phyloP scores from a whole-genome alignment of 768 basidiomycete species.

The Pholiota microspora region DNA sequence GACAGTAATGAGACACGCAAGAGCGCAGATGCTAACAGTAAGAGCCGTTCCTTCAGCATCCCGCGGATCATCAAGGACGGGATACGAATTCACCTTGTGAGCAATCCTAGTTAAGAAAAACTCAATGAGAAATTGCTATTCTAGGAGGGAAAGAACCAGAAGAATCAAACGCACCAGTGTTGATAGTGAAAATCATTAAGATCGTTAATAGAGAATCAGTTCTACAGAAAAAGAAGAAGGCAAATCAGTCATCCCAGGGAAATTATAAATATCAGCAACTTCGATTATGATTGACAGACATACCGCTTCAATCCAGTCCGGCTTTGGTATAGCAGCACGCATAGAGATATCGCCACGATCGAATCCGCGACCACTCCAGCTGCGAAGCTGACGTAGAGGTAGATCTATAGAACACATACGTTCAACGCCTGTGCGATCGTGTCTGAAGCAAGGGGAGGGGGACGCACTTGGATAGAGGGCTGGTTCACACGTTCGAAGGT shows the following conservation, averaged over 20 bases:
- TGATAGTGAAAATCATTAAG: conserved; percentile 24
- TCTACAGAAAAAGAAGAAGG: conserved; percentile 4
- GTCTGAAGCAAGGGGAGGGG: not conserved
- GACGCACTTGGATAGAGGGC: not conserved
- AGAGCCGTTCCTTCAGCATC: not conserved
- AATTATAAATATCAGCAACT: not conserved
- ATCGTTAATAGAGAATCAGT: conserved; percentile 21
- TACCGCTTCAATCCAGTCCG: conserved; percentile 25
- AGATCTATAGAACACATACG: not conserved
- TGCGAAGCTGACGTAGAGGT: conserved; percentile 22
- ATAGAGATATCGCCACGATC: conserved; percentile 21
- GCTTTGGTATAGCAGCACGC: conserved; percentile 18
- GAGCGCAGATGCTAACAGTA: conserved; percentile 17
- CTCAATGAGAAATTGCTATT: not conserved
- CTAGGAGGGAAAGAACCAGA: not conserved
- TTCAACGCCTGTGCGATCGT: not conserved
- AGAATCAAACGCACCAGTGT: conserved; percentile 13
- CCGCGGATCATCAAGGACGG: not conserved
- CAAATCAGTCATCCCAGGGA: not conserved
- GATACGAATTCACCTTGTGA: conserved; percentile 18
- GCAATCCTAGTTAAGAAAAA: conserved; percentile 17
- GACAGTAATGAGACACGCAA: conserved; percentile 23
- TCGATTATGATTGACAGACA: too few relatives aligned
- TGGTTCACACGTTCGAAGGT: not conserved
- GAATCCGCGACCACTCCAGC: conserved; percentile 20